These are phyloP conservation scores for Hyphopichia fennica DNA, from an alignment of 1,139 yeast species.

Conservation along the genomic window DNA sequence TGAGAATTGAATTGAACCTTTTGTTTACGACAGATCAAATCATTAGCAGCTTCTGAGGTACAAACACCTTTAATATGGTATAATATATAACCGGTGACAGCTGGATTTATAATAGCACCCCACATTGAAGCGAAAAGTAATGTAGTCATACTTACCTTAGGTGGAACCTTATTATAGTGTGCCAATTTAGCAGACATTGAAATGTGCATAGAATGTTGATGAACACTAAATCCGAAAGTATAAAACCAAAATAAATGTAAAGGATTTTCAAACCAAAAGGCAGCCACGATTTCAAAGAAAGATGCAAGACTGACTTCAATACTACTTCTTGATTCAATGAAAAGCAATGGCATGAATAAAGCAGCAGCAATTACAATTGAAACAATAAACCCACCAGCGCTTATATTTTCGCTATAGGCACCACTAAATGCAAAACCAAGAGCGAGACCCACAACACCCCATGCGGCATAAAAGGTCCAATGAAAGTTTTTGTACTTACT, in stretches of 20 bases:
- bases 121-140: conserved; percentile 10
- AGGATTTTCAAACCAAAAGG: conserved; percentile 9
- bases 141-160: conserved; percentile 8
- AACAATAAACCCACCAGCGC: conserved; percentile 6
- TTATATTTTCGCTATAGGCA: conserved; percentile 4
- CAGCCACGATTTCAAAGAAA: conserved; percentile 7
- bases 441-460: conserved; percentile 9
- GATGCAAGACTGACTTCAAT: conserved; percentile 5
- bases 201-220: conserved; percentile 9
- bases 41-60: conserved; percentile 7
- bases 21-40: conserved; percentile 10
- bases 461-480: conserved; percentile 1
- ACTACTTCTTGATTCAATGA: conserved; percentile 6
- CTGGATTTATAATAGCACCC: conserved; percentile 9
- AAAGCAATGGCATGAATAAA: conserved; percentile 6
- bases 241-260: conserved; percentile 7
- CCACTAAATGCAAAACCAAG: conserved; percentile 12
- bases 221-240: conserved; percentile 5
- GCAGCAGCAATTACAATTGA: conserved; percentile 3
- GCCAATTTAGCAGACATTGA: conserved; percentile 12
- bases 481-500: conserved; percentile 3
- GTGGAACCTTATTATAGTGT: conserved; percentile 18
- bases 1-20: conserved; percentile 9
- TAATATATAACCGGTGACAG: conserved; percentile 7
- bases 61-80: conserved; percentile 13